Base-by-base conservation (phyloP, 2,329 filamentous ascomycete species). In the Aureobasidium sp. region DNA sequence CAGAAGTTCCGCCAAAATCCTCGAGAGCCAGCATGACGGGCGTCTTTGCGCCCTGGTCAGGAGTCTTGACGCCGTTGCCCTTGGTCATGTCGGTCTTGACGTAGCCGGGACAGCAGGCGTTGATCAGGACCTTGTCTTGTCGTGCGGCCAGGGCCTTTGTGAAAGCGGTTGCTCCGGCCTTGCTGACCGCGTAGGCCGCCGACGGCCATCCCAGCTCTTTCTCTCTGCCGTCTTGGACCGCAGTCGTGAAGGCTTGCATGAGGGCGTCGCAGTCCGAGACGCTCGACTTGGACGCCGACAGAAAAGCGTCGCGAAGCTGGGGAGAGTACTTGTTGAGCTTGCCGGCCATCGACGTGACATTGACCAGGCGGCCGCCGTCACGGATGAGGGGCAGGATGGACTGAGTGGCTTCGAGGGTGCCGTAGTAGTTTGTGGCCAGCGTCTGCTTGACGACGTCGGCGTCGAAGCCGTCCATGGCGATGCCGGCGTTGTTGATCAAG, bases 401-500 rank as follows among this genome's bases (percentile, higher is more conserved):
- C 35, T 70, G 69, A 3, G 70, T 72, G 2, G 70, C 70, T 42
- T 72, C 66, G 12, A 79, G 64, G 3, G 76, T 77, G 60, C 71
- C 73, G 62, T 76, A 74, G 65, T 79, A 79, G 62, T 80, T 79
- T 56, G 70, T 73, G 19, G 68, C 63, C 3, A 79, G 63, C 0
- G 77, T 80, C 19, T 68, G 66, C 50, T 71, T 70, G 27, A 78
- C 77, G 19, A 79, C 66, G 21, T 73, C 64, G 4, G 65, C 55
- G 58, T 78, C 71, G 51, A 75, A 76, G 2, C 74, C 74, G 5
- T 73, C 57, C 64, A 75, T 60, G 1, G 73, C 73, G 35, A 76
- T 71, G 3, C 69, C 76, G 0, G 77, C 77, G 55, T 79, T 79
- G 64, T 79, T 79, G 63, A 79, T 72, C 10, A 79, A 65, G 32